Conservation (phyloP, 371 early-diverging fungal genomes). For the Mucor plumbeus region DNA sequence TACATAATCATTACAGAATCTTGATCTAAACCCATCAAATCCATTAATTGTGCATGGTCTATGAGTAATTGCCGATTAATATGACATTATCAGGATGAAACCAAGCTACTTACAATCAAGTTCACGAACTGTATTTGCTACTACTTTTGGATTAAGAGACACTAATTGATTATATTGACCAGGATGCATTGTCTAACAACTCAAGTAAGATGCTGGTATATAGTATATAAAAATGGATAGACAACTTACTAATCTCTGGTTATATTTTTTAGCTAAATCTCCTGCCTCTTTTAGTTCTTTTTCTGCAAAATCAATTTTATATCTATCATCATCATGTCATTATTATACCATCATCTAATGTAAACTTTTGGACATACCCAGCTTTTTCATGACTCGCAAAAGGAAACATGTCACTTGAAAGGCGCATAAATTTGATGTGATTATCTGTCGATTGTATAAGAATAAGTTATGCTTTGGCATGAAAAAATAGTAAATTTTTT, state of each 20-base stretch:
- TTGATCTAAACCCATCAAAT: constrained; percentile 48
- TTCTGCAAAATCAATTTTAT: constrained; percentile 43
- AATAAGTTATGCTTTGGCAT: not conserved
- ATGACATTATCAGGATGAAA: not conserved
- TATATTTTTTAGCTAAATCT: constrained; percentile 41
- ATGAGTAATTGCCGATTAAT: not conserved
- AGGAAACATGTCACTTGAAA: constrained; percentile 56
- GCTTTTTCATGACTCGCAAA: constrained; percentile 49
- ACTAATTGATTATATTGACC: constrained; percentile 58
- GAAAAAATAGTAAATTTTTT: not conserved
- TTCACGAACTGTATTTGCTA: constrained; percentile 44
- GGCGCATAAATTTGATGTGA: constrained; percentile 52
- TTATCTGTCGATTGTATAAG: constrained; percentile 20
- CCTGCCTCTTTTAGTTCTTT: constrained; percentile 40
- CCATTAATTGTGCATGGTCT: constrained; percentile 55
- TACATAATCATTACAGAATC: constrained; percentile 59
- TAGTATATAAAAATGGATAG: not conserved
- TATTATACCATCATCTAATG: not conserved
- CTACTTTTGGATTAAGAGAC: constrained; percentile 45
- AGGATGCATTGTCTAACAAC: constrained; percentile 51
- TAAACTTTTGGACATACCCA: constrained; percentile 28
- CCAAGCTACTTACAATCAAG: constrained; percentile 29
- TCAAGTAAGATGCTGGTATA: not conserved
- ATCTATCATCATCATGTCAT: constrained; percentile 20
- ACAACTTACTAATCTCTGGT: constrained; percentile 47